Evolutionary conservation across 495 filamentous ascomycete genomes (phyloP).

Genomic region (Penicillium goetzii): DNA sequence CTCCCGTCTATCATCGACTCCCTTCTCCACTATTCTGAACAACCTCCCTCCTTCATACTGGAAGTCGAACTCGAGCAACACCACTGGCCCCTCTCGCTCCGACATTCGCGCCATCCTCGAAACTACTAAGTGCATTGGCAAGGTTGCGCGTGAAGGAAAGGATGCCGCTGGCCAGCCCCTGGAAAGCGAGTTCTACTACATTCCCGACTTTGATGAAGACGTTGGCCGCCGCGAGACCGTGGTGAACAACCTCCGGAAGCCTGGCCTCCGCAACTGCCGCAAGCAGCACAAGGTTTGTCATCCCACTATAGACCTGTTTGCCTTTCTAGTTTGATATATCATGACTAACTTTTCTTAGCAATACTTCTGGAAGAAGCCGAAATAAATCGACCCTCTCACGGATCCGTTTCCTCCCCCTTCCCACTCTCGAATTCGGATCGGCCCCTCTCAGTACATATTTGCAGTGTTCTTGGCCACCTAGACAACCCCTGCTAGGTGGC

Average conservation of each 20-base stretch:
- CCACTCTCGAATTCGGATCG: constrained; percentile 12
- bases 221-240: constrained; percentile 79
- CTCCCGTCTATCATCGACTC: constrained; percentile 90
- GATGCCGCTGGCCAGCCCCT: constrained; percentile 93
- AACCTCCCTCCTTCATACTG: constrained; percentile 74
- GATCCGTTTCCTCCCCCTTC: neutral
- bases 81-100: constrained; percentile 55
- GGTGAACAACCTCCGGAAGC: constrained; percentile 81
- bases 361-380: constrained; percentile 92
- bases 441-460: constrained; percentile 52
- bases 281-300: constrained; percentile 91
- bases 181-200: constrained; percentile 96
- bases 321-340: neutral
- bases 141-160: constrained; percentile 88
- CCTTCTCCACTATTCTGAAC: constrained; percentile 82
- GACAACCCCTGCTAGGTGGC: constrained; percentile 25
- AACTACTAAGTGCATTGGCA: constrained; percentile 74
- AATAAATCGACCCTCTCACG: constrained; percentile 38
- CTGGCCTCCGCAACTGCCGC: constrained; percentile 82
- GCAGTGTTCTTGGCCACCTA: constrained; percentile 36
- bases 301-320: constrained; percentile 5
- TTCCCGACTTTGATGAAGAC: constrained; percentile 87
- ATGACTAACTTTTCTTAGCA: constrained; percentile 58
- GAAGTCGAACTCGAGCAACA: constrained; percentile 46
- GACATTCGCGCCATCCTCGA: constrained; percentile 73